Evolutionary conservation across 2,329 filamentous ascomycete genomes (phyloP), one percentile per base, ranked within the genome.

Genomic region (Pseudogymnoascus verrucosus): DNA sequence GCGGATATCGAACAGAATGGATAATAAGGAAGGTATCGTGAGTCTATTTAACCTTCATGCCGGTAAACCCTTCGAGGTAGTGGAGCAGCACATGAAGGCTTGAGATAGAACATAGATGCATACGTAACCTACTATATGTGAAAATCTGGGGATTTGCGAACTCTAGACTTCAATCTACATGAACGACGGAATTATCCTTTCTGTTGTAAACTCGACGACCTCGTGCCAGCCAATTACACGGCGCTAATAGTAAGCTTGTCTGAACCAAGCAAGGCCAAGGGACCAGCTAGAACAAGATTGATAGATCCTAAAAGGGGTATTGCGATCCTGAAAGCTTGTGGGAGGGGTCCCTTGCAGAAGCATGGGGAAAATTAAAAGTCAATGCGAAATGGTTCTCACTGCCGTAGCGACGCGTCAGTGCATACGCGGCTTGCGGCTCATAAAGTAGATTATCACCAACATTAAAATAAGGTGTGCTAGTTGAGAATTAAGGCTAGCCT

Each of bases 401-500:
- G 42, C 21, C 1, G 19, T 26, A 5, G 8, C 12, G 42, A 47
- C 42, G 42, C 42, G 42, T 47, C 42, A 47, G 42, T 47, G 42
- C 16, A 26, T 47, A 47, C 42, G 42, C 5, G 42, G 11, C 21
- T 23, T 47, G 21, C 21, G 42, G 42, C 42, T 47, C 42, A 47
- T 26, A 47, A 47, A 12, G 21, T 47, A 21, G 42, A 26, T 7
- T 47, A 26, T 23, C 42, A 23, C 42, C 42, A 47, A 26, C 11
- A 47, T 47, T 47, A 26, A 44, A 47, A 47, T 47, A 47, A 47
- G 42, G 42, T 47, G 42, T 26, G 14, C 42, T 47, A 47, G 42
- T n/a, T 47, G 42, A 2, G 5, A 6, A 65, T 71, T 31, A 63
- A 74, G 2, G 75, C 74, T 39, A 70, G 61, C 34, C 71, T 76